phyloP scores from a whole-genome alignment of 768 basidiomycete genomes.

The Pholiota microspora region DNA sequence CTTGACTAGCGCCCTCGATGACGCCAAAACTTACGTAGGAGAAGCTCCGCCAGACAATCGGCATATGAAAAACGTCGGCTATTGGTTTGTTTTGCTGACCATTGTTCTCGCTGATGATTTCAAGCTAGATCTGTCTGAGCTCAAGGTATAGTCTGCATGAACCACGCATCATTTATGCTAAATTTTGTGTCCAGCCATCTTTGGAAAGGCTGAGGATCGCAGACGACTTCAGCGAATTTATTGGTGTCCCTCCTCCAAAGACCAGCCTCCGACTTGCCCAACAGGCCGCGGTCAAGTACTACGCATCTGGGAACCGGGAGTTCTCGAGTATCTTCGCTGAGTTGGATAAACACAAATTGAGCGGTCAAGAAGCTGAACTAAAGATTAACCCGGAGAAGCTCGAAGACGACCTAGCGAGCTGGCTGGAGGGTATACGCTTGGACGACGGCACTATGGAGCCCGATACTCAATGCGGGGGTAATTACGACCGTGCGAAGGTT shows the following conservation, averaged over 20 bases:
- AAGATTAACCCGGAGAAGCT: constrained; percentile 32
- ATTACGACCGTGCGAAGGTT: constrained; percentile 38
- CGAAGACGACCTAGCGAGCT: constrained; percentile 57
- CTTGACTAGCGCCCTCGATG: constrained; percentile 57
- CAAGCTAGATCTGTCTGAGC: constrained; percentile 45
- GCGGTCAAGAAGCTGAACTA: constrained; percentile 20
- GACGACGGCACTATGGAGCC: constrained; percentile 30
- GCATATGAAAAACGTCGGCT: constrained; percentile 55
- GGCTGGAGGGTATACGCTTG: constrained; percentile 50
- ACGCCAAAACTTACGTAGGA: constrained; percentile 52
- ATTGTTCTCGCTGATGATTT: constrained; percentile 52
- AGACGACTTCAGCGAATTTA: constrained; percentile 48
- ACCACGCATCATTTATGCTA: no score
- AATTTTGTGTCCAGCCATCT: not conserved
- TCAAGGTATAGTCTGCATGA: constrained; percentile 38
- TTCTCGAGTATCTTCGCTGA: constrained; percentile 44
- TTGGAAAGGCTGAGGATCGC: constrained; percentile 45
- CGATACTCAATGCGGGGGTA: constrained; percentile 18
- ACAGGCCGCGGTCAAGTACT: constrained; percentile 46
- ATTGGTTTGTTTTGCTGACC: constrained; percentile 57
- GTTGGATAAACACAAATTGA: constrained; percentile 27
- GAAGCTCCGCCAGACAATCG: constrained; percentile 62
- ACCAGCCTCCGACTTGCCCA: constrained; percentile 54
- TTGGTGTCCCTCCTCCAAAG: constrained; percentile 44
- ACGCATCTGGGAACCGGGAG: constrained; percentile 40